Base-by-base conservation (phyloP, 768 basidiomycete genomes). In the Suillus bovinus region DNA sequence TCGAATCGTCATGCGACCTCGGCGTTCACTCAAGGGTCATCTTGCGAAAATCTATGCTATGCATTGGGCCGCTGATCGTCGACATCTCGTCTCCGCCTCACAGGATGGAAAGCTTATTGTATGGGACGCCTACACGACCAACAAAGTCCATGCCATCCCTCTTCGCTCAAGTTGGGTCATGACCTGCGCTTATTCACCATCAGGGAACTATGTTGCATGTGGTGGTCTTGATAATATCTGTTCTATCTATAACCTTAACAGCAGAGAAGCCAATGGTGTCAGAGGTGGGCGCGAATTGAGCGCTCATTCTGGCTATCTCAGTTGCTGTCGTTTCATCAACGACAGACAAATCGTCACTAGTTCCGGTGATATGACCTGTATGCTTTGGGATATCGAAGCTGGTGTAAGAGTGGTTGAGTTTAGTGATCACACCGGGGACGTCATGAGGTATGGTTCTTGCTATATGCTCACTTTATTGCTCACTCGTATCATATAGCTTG, bases 41-140 rank as follows among this genome's bases (percentile, higher is more conserved):
- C 87, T 99, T 58, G 96, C 96, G 64, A 99, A 99, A 84, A 99
- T 99, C 72, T 99, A 99, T 76, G 96, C 96, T 54, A 97, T 99
- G 93, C 97, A 99, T 77, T 99, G 97, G 97, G 91, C 96, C 38
- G 88, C 91, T 58, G 96, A 99, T 81, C 87, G 94, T 71, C 85
- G 97, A 70, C 96, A 99, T 81, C 87, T 99, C 64, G 96, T 99
- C 39, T 99, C 97, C 17, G 96, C 96, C n/a, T 99, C 96, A 3
- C 96, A 99, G 75, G 96, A 99, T 73, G 96, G 96, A 59, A 99
- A 99, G 77, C 86, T 99, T 63, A 99, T 99, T 73, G 96, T 99
- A 59, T 99, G 96, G 96, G 96, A 99, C 77, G 96, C 96, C 57
- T 99, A 99, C 78, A 99, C 96, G n/a, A 97, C 96, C 62, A 99